phyloP scores from a whole-genome alignment of 1,139 yeast species.

The Geotrichum bryndzae region DNA sequence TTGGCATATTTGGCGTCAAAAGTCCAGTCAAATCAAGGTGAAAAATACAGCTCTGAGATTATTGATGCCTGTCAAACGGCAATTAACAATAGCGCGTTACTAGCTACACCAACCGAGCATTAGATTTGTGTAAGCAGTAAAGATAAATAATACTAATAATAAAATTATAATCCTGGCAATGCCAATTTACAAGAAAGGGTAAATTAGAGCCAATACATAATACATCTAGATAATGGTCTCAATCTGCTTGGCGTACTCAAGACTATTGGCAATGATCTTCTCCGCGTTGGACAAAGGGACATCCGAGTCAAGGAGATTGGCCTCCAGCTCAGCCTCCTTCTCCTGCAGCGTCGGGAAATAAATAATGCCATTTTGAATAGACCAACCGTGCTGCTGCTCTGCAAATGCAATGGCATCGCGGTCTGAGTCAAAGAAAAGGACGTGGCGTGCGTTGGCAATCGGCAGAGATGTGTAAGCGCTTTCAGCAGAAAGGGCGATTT shows the following conservation, averaged over 20 bases:
- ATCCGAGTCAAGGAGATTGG: constrained; percentile 27
- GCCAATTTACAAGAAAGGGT: background rate
- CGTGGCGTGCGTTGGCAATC: constrained; percentile 71
- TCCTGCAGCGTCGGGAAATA: constrained; percentile 42
- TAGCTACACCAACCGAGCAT: background rate
- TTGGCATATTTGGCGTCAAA: background rate
- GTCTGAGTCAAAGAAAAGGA: constrained; percentile 69
- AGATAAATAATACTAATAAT: background rate
- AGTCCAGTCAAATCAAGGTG: background rate
- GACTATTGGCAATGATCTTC: constrained; percentile 53
- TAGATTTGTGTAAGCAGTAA: background rate
- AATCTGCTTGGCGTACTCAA: constrained; percentile 77
- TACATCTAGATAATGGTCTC: constrained; percentile 64
- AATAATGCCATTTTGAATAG: constrained; percentile 47
- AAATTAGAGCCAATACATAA: background rate
- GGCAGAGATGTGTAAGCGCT: constrained; percentile 73
- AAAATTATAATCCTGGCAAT: background rate
- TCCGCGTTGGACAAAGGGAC: constrained; percentile 33
- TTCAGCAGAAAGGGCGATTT: constrained; percentile 83
- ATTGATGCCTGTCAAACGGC: constrained; percentile 9
- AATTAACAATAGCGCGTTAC: constrained; percentile 8
- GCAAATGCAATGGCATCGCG: constrained; percentile 60
- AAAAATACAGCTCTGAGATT: background rate
- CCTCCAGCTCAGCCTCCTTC: constrained; percentile 18
- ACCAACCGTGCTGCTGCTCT: constrained; percentile 56